These are phyloP conservation scores for Fraxinus anomala DNA, from an alignment of 257 asterid species.

Conservation along the genomic window DNA sequence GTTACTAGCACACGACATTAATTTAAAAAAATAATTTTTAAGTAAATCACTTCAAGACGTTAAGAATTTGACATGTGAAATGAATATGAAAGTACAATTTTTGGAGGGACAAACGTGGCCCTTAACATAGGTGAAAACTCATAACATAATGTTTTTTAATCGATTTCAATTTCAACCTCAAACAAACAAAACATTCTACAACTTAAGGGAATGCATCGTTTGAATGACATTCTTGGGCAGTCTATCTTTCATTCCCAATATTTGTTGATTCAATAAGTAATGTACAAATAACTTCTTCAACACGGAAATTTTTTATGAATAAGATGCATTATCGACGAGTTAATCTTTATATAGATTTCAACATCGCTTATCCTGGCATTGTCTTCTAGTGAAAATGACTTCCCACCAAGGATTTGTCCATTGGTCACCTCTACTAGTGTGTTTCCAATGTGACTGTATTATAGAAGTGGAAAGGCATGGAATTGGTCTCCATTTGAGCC, in stretches of 20 bases:
- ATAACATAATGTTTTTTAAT: no score
- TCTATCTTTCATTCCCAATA: neutral
- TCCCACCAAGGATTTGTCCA: neutral
- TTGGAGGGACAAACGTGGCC: neutral
- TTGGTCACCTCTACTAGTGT: neutral
- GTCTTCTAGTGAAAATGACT: no score
- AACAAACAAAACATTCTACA: neutral
- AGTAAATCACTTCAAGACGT: no score
- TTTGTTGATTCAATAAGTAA: no score
- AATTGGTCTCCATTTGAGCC: neutral
- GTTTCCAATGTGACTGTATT: neutral
- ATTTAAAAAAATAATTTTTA: no score
- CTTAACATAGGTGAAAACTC: no score
- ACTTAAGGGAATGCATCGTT: neutral
- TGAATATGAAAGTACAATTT: neutral
- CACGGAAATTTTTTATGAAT: no score
- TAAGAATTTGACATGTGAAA: neutral
- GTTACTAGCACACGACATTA: neutral
- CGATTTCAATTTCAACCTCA: neutral
- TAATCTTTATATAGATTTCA: no score
- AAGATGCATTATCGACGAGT: no score
- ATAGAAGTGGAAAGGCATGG: neutral
- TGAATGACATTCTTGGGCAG: neutral
- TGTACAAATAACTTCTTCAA: neutral
- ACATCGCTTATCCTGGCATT: neutral